Evolutionary conservation across 2,329 filamentous ascomycete species (phyloP).

Genomic region (Arthrobotrys iridis): DNA sequence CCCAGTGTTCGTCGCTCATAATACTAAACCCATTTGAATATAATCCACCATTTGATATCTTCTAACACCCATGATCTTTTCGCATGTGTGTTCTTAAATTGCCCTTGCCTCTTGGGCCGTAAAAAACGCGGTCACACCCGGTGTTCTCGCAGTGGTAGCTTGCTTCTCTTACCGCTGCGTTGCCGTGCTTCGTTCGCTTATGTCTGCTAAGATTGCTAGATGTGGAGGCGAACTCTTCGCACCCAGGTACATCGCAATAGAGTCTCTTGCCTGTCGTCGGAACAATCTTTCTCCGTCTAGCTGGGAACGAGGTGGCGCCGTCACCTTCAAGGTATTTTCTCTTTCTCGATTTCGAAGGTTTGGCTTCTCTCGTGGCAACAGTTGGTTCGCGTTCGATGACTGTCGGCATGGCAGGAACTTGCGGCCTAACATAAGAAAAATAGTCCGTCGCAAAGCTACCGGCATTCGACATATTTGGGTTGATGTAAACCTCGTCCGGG

Average conservation of each 20-base stretch:
- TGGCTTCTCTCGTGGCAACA: not conserved
- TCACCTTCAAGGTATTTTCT: slow-evolving; percentile 52
- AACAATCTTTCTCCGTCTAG: slow-evolving; percentile 41
- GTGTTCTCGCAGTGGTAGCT: slow-evolving; percentile 39
- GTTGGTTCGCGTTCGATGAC: not conserved
- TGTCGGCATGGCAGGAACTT: not conserved
- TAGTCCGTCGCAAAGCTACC: slow-evolving; percentile 40
- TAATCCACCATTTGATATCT: not conserved
- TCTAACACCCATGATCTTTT: slow-evolving; percentile 32
- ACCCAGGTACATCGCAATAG: slow-evolving; percentile 49
- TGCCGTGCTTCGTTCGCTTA: slow-evolving; percentile 51
- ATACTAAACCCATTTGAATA: slow-evolving; percentile 1
- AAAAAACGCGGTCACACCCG: slow-evolving; percentile 48
- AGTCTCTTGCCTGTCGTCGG: slow-evolving; percentile 40
- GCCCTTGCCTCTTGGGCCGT: slow-evolving; percentile 44
- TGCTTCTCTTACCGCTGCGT: slow-evolving; percentile 36
- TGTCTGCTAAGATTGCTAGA: slow-evolving; percentile 51
- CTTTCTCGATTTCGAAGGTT: slow-evolving; percentile 29
- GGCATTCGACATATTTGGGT: slow-evolving; percentile 33
- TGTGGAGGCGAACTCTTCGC: slow-evolving; percentile 52
- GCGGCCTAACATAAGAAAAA: slow-evolving; percentile 35
- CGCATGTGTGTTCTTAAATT: slow-evolving; percentile 47
- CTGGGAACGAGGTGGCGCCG: slow-evolving; percentile 44
- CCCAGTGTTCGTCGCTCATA: not conserved
- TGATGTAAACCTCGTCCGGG: slow-evolving; percentile 46